Percentiles rank a stretch among this genome's conserved stretches.
Conservation (phyloP, 2,329 filamentous ascomycete species). For the Trematosphaeria pertusa region DNA sequence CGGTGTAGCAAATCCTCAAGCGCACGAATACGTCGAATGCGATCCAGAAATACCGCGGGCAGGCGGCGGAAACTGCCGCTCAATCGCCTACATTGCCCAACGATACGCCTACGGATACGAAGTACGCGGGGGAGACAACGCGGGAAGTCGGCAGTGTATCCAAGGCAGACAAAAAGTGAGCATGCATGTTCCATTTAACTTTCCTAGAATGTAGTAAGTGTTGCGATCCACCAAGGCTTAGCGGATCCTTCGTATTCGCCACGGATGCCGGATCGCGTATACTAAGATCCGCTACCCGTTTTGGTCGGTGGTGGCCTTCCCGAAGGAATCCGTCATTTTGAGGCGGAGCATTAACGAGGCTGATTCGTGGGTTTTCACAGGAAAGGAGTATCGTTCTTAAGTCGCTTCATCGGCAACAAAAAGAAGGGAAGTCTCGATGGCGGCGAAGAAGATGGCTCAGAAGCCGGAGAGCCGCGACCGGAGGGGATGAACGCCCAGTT, state of each 20-base stretch:
- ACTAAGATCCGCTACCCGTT: too few species aligned
- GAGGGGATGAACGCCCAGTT: slow-evolving; percentile 85
- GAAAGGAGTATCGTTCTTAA: slow-evolving; percentile 90
- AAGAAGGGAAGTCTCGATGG: slow-evolving; percentile 67
- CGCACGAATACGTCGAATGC: slow-evolving; percentile 70
- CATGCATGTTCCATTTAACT: slow-evolving; percentile 14
- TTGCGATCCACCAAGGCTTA: too few species aligned
- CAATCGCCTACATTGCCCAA: slow-evolving; percentile 47
- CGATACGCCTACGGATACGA: slow-evolving; percentile 58
- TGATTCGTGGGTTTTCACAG: slow-evolving; percentile 56
- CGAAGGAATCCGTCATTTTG: too few species aligned
- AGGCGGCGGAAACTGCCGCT: slow-evolving; percentile 47
- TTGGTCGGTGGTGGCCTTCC: too few species aligned
- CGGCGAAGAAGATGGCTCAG: slow-evolving; percentile 70
- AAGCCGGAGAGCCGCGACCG: slow-evolving; percentile 70
- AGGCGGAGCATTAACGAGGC: slow-evolving; percentile 25
- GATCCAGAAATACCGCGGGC: slow-evolving; percentile 62
- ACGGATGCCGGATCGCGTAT: too few species aligned
- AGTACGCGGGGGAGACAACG: slow-evolving; percentile 32
- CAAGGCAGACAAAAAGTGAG: slow-evolving; percentile 49
- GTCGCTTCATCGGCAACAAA: slow-evolving; percentile 80
- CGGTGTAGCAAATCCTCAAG: slow-evolving; percentile 63
- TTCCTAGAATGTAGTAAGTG: too few species aligned
- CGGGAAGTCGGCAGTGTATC: slow-evolving; percentile 27
- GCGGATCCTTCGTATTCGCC: slow-evolving; percentile 19